phyloP scores from a whole-genome alignment of 2,329 filamentous ascomycete genomes.

The Dendrostoma leiphaemia region DNA sequence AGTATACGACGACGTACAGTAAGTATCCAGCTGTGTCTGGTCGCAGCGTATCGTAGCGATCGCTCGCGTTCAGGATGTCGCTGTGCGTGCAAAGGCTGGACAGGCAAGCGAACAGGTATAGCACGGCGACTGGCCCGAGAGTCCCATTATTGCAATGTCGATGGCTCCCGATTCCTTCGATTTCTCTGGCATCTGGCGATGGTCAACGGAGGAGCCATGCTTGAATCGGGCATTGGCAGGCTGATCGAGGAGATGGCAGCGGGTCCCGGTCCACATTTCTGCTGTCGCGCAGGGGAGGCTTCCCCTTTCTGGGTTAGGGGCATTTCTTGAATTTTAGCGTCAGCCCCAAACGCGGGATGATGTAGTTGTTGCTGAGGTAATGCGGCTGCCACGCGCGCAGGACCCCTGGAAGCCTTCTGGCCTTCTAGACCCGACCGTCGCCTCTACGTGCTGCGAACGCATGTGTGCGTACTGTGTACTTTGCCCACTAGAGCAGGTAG shows the following conservation, averaged over 20 bases:
- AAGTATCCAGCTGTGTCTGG: too few relatives aligned
- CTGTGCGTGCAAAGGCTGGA: too few relatives aligned
- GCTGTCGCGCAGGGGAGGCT: neutral
- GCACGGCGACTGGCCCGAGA: neutral
- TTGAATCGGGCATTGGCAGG: constrained; percentile 4
- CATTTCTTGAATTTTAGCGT: neutral
- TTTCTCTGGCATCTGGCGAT: neutral
- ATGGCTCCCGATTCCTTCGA: neutral
- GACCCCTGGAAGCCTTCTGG: too few relatives aligned
- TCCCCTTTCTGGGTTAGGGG: neutral
- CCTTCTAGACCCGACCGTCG: too few relatives aligned
- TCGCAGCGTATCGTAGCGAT: too few relatives aligned
- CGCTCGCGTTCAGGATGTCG: too few relatives aligned
- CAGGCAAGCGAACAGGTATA: too few relatives aligned
- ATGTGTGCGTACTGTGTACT: neutral
- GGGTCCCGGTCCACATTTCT: neutral
- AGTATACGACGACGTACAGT: too few relatives aligned
- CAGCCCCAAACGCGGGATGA: neutral
- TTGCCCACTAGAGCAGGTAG: too few relatives aligned
- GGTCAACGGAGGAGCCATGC: neutral
- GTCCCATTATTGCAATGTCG: neutral
- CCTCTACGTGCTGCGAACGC: too few relatives aligned
- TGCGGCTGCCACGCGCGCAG: neutral
- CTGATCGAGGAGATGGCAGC: neutral
- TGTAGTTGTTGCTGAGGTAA: neutral